Base-by-base conservation (phyloP, 2,329 filamentous ascomycete genomes). In the Aotearoamyces nothofagi region DNA sequence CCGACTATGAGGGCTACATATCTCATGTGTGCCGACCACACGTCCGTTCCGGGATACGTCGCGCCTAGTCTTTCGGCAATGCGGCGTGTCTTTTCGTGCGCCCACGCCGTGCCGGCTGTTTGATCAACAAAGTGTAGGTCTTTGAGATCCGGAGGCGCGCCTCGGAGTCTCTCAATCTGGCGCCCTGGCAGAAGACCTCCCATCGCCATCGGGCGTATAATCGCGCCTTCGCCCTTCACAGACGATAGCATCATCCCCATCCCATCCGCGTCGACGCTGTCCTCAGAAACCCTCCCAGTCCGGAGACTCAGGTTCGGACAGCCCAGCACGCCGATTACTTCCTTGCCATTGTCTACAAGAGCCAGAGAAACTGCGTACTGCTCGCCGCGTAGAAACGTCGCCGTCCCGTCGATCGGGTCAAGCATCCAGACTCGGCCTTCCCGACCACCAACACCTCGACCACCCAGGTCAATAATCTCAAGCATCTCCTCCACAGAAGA, bases 321-420 rank as follows among this genome's bases (percentile, higher is more conserved):
- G 6, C 64, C 71, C 23, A 74, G 50, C 3, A 72, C 64, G n/a
- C 63, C 69, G 13, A 77, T 45, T 28, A 61, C 53, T 45, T 77
- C 65, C 25, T 50, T 41, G 3, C 70, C 70, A 30, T 72, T 54
- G 33, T 69, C 60, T 3, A 76, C 48, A 36, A 77, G 49, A 3
- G 65, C 63, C 12, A 76, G 51, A 34, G 66, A 67, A 4, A 77
- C 66, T 3, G 64, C 70, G 34, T 75, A 77, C 49, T 77, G 71
- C 47, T 69, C 58, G 3, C 66, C 66, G 22, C 52, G 52, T 38
- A 77, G 61, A 33, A 73, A 77, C 0, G 69, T 66, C 10, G 63
- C 64, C 1, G 71, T 77, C 16, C 71, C 71, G 39, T 77, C 71
- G 5, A 77, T 64, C 0, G 71, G 71, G 41, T 77, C 71, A 44